Base-by-base conservation (phyloP, 169 alveolate genomes). In the Plasmodium reichenowi region DNA sequence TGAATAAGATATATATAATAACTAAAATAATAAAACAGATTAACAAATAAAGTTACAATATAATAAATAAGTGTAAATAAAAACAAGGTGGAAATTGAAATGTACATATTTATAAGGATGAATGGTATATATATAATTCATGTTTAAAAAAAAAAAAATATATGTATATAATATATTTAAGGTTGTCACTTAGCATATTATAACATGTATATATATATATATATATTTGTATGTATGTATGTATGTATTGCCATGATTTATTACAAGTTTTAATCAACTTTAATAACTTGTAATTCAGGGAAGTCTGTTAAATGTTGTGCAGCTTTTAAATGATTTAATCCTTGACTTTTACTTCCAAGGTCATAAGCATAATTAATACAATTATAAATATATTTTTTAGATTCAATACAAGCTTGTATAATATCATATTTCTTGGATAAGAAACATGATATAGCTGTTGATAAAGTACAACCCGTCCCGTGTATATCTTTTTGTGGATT, bases 391-490 rank as follows among this genome's bases (percentile, higher is more conserved):
- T 74, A 74, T 50, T 74, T 74, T 59, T 74, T 74, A 7, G 88
- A 29, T 29, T 74, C 88, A 58, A 74, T 59, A 64, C 88, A 74
- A 15, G 88, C 58, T 15, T 59, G 60, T 22, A 74, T 45, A 9
- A 74, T 17, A 47, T 59, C 59, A 24, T 59, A 24, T 50, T 74
- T 59, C 17, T 74, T 74, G 32, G 88, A 60, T 64, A 74, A 59
- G 32, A 58, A 74, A 48, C 88, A 74, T 64, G 88, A 38, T 26
- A 74, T 74, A 59, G 88, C 88, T 59, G 88, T 74, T 22, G 88
- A 74, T 43, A 74, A 17, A 50, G 88, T 74, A 74, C 88, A 74
- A 2, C 88, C 88, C 13, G 88, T 74, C n/a, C 88, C 88, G 10
- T 74, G 88, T 29, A 74, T 59, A 58, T 74, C 88, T 29, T 22